Evolutionary conservation across 2,329 filamentous ascomycete species (phyloP).

Genomic region (Xylaria sp.): DNA sequence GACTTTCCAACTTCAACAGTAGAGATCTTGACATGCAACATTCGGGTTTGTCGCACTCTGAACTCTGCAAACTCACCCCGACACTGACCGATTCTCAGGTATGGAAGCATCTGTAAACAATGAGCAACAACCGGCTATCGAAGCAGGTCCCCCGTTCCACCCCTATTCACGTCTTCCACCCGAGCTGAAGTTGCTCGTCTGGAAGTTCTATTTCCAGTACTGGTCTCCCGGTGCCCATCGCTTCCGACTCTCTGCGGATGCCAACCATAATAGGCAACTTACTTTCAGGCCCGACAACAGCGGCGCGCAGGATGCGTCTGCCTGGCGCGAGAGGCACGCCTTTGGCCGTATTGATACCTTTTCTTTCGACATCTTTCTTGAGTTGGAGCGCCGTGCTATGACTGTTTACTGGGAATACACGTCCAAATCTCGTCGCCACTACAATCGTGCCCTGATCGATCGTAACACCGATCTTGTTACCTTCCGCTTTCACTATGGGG

Average conservation of each 20-base stretch:
- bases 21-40: too few species aligned
- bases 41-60: neutral
- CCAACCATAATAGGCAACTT: neutral
- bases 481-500: conserved; percentile 17
- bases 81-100: neutral
- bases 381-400: neutral
- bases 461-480: conserved; percentile 33
- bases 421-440: neutral
- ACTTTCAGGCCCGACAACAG: neutral
- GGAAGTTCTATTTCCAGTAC: conserved; percentile 25
- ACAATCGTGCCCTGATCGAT: conserved; percentile 2
- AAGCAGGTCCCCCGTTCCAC: conserved; percentile 1
- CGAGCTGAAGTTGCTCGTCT: conserved; percentile 45
- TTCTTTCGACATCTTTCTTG: neutral
- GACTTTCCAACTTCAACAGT: neutral
- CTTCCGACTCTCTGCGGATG: conserved; percentile 32
- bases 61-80: too few species aligned
- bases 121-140: neutral
- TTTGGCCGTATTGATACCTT: conserved; percentile 10
- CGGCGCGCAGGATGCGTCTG: conserved; percentile 29
- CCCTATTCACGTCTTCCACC: conserved; percentile 36
- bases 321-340: conserved; percentile 35
- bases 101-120: neutral
- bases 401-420: neutral
- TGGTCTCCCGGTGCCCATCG: conserved; percentile 37